These are phyloP conservation scores for Ceratonia siliqua DNA, from an alignment of 306 rosid species.

Conservation along the genomic window DNA sequence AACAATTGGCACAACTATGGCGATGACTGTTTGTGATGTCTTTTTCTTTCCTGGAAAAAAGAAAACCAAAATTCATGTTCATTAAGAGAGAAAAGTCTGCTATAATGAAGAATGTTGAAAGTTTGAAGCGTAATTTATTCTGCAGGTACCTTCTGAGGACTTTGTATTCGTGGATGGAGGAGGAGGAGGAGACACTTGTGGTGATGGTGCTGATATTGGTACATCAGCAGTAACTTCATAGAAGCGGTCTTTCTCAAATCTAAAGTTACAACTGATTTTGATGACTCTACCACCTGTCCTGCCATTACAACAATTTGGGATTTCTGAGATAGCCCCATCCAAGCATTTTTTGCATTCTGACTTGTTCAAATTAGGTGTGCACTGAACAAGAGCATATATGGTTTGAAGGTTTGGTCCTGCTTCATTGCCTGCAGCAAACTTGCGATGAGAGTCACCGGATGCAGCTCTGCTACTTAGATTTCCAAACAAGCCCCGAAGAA, in stretches of 20 bases:
- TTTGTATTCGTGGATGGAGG: background rate
- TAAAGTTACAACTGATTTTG: background rate
- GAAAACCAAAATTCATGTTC: background rate
- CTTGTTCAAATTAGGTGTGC: conserved; percentile 33
- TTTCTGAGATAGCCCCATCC: background rate
- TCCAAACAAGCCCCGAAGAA: background rate
- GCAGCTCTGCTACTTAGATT: background rate
- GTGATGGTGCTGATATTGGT: conserved; percentile 4
- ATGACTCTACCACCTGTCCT: background rate
- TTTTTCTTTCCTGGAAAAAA: conserved; percentile 30
- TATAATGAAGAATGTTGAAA: background rate
- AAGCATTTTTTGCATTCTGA: conserved; percentile 31
- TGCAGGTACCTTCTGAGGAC: background rate
- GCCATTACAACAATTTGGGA: background rate
- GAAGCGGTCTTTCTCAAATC: background rate
- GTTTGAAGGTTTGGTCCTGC: background rate
- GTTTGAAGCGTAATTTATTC: background rate
- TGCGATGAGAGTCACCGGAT: conserved; percentile 9
- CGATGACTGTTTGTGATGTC: background rate
- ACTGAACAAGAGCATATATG: conserved; percentile 35
- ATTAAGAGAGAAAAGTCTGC: background rate
- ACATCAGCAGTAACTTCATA: background rate
- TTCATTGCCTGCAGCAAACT: conserved; percentile 25
- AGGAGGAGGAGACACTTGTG: background rate
- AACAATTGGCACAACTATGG: conserved; percentile 12